Conservation (phyloP, 2,329 filamentous ascomycete species). For the Cytospora schulzeri region DNA sequence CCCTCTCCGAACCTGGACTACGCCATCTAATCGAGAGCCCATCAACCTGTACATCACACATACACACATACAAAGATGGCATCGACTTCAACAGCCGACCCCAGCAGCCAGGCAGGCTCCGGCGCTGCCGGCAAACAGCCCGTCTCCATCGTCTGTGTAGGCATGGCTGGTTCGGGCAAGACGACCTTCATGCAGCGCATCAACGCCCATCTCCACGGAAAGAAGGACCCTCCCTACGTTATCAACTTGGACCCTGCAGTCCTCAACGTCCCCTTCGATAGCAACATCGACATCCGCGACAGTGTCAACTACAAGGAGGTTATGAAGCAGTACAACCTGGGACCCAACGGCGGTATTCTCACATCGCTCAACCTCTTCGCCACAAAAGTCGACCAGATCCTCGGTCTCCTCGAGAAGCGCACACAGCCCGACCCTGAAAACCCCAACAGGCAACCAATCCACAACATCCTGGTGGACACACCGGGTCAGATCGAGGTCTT, state of each 20-base stretch:
- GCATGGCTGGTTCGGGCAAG: slow-evolving; percentile 97
- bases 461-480: slow-evolving; percentile 90
- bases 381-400: slow-evolving; percentile 96
- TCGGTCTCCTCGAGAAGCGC: slow-evolving; percentile 86
- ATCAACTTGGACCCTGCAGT: slow-evolving; percentile 97
- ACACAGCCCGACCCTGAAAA: slow-evolving; percentile 64
- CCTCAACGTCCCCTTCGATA: slow-evolving; percentile 87
- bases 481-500: slow-evolving; percentile 99
- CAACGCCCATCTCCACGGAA: slow-evolving; percentile 84
- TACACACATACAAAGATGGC: slow-evolving; percentile 31
- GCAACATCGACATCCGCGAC: slow-evolving; percentile 98
- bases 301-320: slow-evolving; percentile 99
- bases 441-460: slow-evolving; percentile 64
- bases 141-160: slow-evolving; percentile 86
- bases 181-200: slow-evolving; percentile 99
- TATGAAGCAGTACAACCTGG: slow-evolving; percentile 98
- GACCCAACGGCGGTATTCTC: slow-evolving; percentile 94
- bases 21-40: neutral
- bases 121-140: slow-evolving; percentile 45
- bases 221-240: slow-evolving; percentile 84
- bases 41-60: neutral
- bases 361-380: slow-evolving; percentile 96
- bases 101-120: slow-evolving; percentile 19
- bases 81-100: slow-evolving; percentile 25
- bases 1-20: neutral